These are phyloP conservation scores for Starmerella asiatica DNA, from an alignment of 805 yeast genomes.

Conservation along the genomic window DNA sequence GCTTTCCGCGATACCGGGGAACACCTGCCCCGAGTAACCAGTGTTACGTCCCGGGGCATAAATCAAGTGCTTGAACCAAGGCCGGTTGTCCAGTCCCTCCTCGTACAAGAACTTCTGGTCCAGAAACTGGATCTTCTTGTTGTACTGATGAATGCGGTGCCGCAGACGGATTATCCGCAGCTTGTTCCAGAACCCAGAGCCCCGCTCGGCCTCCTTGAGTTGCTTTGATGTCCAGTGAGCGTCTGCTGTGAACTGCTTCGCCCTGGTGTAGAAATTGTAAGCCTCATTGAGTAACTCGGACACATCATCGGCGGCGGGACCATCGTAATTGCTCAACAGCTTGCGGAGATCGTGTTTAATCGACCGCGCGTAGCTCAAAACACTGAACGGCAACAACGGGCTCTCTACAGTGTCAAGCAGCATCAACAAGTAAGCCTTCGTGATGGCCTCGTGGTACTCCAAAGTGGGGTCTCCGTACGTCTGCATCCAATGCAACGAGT, in stretches of 20 bases:
- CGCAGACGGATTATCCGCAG: constrained; percentile 33
- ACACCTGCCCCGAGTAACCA: constrained; percentile 45
- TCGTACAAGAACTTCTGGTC: constrained; percentile 37
- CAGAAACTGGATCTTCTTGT: constrained; percentile 31
- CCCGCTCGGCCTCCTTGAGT: constrained; percentile 18
- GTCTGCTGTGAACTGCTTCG: constrained; percentile 38
- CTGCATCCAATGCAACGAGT: constrained; percentile 59
- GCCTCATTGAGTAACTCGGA: constrained; percentile 15
- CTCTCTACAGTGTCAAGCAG: constrained; percentile 38
- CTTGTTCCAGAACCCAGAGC: constrained; percentile 29
- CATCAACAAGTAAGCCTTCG: constrained; percentile 40
- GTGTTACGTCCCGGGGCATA: constrained; percentile 48
- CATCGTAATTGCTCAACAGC: constrained; percentile 24
- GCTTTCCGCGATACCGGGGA: constrained; percentile 45
- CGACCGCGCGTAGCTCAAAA: constrained; percentile 31
- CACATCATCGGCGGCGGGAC: constrained; percentile 14
- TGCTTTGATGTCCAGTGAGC: constrained; percentile 42
- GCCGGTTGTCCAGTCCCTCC: constrained; percentile 37
- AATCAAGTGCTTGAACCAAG: constrained; percentile 48
- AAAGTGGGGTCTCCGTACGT: constrained; percentile 50
- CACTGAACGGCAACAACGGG: constrained; percentile 34
- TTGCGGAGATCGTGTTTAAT: constrained; percentile 29
- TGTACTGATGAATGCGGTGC: constrained; percentile 20
- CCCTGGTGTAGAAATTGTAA: constrained; percentile 22
- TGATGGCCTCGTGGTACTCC: constrained; percentile 42